phyloP scores from a whole-genome alignment of 192 early-diverging fungal genomes.

The Linnemannia schmuckeri region DNA sequence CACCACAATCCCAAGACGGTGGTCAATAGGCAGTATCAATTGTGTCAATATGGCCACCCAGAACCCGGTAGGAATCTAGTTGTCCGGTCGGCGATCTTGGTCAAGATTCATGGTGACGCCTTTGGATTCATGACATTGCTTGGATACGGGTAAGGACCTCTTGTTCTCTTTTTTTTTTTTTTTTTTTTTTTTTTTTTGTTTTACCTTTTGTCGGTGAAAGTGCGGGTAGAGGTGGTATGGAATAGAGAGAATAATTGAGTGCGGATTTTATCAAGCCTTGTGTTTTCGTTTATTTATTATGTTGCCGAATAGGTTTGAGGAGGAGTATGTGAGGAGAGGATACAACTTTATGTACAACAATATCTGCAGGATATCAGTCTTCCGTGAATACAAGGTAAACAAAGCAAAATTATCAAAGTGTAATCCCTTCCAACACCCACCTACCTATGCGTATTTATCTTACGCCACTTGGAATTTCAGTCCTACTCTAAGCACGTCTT shows the following conservation, averaged over 20 bases:
- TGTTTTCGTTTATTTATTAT: background rate
- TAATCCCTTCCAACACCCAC: no score
- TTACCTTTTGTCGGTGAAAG: background rate
- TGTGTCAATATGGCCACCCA: conserved; percentile 53
- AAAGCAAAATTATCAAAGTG: no score
- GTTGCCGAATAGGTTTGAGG: conserved; percentile 27
- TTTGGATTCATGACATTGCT: conserved; percentile 43
- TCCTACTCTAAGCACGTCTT: background rate
- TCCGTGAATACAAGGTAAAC: conserved; percentile 50
- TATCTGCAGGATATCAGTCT: conserved; percentile 55
- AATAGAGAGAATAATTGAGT: background rate
- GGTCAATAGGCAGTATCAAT: conserved; percentile 35
- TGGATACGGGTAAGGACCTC: conserved; percentile 33
- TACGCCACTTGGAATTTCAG: no score
- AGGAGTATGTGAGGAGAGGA: conserved; percentile 51
- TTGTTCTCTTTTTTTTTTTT: conserved; percentile 2
- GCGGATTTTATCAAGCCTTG: background rate
- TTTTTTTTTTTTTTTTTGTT: background rate
- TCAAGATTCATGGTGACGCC: conserved; percentile 54
- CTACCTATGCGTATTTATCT: background rate
- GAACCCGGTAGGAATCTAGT: conserved; percentile 48
- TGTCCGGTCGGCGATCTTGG: conserved; percentile 47
- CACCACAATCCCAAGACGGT: conserved; percentile 18
- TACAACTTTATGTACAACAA: conserved; percentile 55
- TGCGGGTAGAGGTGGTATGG: background rate